Evolutionary conservation across 106 monocot species (phyloP).

Genomic region (Acorus calamus): DNA sequence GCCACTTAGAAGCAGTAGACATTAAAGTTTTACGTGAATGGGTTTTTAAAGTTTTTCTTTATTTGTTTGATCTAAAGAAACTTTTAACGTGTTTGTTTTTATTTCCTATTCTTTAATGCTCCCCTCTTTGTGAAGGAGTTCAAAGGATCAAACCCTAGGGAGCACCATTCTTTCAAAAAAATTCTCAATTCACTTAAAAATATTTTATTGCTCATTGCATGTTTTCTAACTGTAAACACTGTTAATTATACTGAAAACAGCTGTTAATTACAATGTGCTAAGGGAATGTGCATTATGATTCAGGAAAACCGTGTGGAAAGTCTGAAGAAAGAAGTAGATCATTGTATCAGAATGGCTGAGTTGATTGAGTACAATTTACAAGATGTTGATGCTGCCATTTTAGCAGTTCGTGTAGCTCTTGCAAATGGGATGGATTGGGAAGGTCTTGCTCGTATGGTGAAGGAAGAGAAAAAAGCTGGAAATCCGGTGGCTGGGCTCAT

Average conservation of each 20-base stretch:
- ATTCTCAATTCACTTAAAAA: no score
- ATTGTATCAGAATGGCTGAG: constrained; percentile 72
- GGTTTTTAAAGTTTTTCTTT: no score
- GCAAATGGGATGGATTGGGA: constrained; percentile 96
- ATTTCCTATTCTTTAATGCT: no score
- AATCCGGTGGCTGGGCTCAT: constrained; percentile 94
- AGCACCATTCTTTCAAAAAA: no score
- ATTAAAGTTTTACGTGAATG: no score
- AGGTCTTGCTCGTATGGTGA: constrained; percentile 85
- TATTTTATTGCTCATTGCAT: no score
- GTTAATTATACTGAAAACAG: background rate
- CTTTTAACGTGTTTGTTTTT: no score
- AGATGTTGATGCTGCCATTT: constrained; percentile 96
- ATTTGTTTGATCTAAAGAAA: no score
- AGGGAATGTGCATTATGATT: constrained; percentile 7
- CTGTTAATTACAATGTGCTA: background rate
- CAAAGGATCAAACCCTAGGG: no score
- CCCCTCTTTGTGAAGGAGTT: no score
- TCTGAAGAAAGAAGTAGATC: constrained; percentile 82
- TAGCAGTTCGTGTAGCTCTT: constrained; percentile 96
- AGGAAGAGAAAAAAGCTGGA: constrained; percentile 90
- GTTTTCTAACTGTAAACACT: no score
- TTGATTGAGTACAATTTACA: constrained; percentile 93
- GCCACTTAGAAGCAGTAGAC: background rate
- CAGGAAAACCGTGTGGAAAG: constrained; percentile 91